Percentiles rank a stretch among this genome's conserved stretches.
Conservation (phyloP, 176 grass and related monocot genomes). For the Calamus simplicifolius region DNA sequence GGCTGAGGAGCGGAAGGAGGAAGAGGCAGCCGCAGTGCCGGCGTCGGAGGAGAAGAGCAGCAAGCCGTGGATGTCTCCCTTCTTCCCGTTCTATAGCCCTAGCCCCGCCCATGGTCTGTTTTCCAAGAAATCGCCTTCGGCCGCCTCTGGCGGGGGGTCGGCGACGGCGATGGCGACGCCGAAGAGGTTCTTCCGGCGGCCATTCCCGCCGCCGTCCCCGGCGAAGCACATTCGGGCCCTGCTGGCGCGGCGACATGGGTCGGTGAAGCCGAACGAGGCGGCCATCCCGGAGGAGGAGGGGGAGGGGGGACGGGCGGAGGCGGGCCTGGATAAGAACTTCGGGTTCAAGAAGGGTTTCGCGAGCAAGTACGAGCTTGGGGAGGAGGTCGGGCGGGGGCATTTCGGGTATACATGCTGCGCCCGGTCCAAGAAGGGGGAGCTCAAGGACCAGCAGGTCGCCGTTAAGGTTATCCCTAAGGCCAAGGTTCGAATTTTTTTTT, state of each 20-base stretch:
- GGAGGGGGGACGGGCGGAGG: conserved; percentile 5
- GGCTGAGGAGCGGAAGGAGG: not conserved
- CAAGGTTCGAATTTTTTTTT: conserved; percentile 33
- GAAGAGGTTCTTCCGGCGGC: conserved; percentile 30
- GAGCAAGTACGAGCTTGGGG: conserved; percentile 19
- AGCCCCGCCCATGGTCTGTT: not conserved
- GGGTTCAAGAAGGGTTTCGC: conserved; percentile 16
- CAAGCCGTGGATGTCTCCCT: conserved; percentile 8
- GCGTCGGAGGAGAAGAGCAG: not conserved
- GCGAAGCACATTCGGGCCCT: conserved; percentile 54
- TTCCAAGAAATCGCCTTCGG: conserved; percentile 10
- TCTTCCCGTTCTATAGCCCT: conserved; percentile 12
- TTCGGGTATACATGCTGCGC: conserved; percentile 21
- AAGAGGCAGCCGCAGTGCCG: not conserved
- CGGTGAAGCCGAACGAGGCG: conserved; percentile 24
- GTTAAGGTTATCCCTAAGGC: conserved; percentile 78
- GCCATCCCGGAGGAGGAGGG: conserved; percentile 19
- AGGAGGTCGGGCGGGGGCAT: conserved; percentile 27
- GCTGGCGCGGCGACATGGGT: conserved; percentile 41
- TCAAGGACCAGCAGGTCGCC: conserved; percentile 20
- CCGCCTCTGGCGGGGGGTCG: conserved; percentile 24
- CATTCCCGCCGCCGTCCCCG: conserved; percentile 47
- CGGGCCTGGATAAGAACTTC: conserved; percentile 21
- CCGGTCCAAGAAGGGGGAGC: conserved; percentile 12
- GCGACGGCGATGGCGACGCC: conserved; percentile 47